Evolutionary conservation across 1,284 basidiomycete species (phyloP).

Genomic region (Vanrija humicola): DNA sequence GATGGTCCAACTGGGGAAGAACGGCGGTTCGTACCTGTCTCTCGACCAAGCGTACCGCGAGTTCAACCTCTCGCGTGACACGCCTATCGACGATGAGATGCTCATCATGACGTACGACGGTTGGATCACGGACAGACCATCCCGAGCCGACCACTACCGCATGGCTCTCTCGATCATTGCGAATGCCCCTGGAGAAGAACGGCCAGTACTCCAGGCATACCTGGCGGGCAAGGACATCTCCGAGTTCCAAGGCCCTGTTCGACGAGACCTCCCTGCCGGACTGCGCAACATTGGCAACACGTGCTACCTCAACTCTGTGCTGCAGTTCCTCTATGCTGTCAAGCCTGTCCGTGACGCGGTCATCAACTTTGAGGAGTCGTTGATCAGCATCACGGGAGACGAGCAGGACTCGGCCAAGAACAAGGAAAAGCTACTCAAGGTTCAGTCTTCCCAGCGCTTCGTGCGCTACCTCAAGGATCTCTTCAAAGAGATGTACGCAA

Average conservation of each 20-base stretch:
- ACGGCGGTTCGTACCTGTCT: slow-evolving; percentile 28
- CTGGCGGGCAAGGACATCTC: slow-evolving; percentile 25
- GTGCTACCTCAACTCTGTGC: slow-evolving; percentile 47
- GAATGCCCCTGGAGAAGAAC: slow-evolving; percentile 35
- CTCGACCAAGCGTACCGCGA: slow-evolving; percentile 42
- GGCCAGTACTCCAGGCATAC: slow-evolving; percentile 33
- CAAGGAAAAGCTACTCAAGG: slow-evolving; percentile 13
- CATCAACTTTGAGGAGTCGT: slow-evolving; percentile 24
- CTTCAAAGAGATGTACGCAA: slow-evolving; percentile 41
- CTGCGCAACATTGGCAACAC: slow-evolving; percentile 49
- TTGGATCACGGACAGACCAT: slow-evolving; percentile 16
- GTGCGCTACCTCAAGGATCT: slow-evolving; percentile 39
- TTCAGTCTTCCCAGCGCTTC: slow-evolving; percentile 30
- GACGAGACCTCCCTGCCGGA: slow-evolving; percentile 45
- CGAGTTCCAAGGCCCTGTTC: slow-evolving; percentile 22
- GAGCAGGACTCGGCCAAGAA: slow-evolving; percentile 1
- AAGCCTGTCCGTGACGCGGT: slow-evolving; percentile 45
- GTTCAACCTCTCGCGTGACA: slow-evolving; percentile 32
- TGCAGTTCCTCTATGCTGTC: slow-evolving; percentile 47
- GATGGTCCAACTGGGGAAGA: slow-evolving; percentile 28
- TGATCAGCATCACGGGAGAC: background rate
- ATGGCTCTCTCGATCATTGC: slow-evolving; percentile 39
- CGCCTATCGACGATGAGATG: slow-evolving; percentile 36
- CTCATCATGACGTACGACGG: slow-evolving; percentile 41
- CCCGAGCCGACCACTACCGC: slow-evolving; percentile 36